These are phyloP conservation scores for Tuber aestivum DNA, from an alignment of 495 filamentous ascomycete species.

Conservation along the genomic window DNA sequence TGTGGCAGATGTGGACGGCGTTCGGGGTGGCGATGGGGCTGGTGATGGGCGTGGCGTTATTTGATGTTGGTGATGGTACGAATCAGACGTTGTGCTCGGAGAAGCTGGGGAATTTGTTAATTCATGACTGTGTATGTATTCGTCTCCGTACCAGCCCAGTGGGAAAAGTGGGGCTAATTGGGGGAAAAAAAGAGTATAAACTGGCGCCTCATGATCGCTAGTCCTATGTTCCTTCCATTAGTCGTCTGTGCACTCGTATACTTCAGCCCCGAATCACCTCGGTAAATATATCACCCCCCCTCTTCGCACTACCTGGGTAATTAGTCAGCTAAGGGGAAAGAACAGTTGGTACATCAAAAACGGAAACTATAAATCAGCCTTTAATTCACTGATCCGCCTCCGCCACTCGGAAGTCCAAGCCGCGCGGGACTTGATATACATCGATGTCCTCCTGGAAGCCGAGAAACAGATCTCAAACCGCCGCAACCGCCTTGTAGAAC, in stretches of 20 bases:
- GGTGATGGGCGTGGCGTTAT: conserved; percentile 63
- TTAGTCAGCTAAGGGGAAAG: conserved; percentile 48
- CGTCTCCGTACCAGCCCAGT: not conserved
- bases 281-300: conserved; percentile 41
- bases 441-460: conserved; percentile 62
- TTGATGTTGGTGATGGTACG: conserved; percentile 51
- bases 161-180: conserved; percentile 42
- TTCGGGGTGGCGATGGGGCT: conserved; percentile 76
- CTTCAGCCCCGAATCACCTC: conserved; percentile 63
- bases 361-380: conserved; percentile 59
- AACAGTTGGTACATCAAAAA: conserved; percentile 71
- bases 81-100: conserved; percentile 38
- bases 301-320: conserved; percentile 35
- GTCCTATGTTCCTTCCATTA: conserved; percentile 67
- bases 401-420: conserved; percentile 67
- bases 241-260: conserved; percentile 63
- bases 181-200: conserved; percentile 53
- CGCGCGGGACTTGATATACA: conserved; percentile 76
- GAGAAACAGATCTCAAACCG: conserved; percentile 52
- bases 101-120: not conserved
- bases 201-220: conserved; percentile 78
- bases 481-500: conserved; percentile 58
- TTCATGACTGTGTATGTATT: conserved; percentile 41
- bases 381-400: conserved; percentile 56
- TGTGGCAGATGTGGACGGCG: conserved; percentile 82